Conservation (phyloP, 805 yeast species). For the Metschnikowia cerradonensis region DNA sequence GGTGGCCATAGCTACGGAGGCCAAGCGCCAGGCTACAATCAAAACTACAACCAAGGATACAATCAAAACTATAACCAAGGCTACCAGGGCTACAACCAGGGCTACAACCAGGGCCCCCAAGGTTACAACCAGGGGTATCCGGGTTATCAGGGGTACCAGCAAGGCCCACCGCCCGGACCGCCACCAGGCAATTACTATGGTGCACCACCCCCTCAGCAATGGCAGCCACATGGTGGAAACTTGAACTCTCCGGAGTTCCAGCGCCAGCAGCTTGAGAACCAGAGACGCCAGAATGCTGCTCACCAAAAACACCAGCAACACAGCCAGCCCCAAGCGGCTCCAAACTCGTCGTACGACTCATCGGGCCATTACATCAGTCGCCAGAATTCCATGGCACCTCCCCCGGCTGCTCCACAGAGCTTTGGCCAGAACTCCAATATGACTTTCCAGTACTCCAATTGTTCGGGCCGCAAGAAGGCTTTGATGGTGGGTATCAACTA, state of each 20-base stretch:
- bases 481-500: conserved; percentile 76
- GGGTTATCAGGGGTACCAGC: conserved; percentile 2
- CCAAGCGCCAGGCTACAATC: conserved; percentile 10
- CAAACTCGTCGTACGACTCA: conserved; percentile 16
- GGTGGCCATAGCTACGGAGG: conserved; percentile 18
- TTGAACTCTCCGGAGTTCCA: conserved; percentile 18
- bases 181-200: conserved; percentile 21
- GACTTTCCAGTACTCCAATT: conserved; percentile 58
- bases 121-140: neutral
- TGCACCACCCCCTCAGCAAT: conserved; percentile 18
- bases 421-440: conserved; percentile 34
- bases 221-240: conserved; percentile 13
- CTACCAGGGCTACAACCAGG: conserved; percentile 7
- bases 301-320: conserved; percentile 8
- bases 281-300: conserved; percentile 15
- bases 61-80: conserved; percentile 9
- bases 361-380: conserved; percentile 13
- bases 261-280: conserved; percentile 16
- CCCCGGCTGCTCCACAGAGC: conserved; percentile 34
- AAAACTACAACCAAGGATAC: conserved; percentile 8
- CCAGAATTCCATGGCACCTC: conserved; percentile 5
- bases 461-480: conserved; percentile 73
- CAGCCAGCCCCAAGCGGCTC: conserved; percentile 17
- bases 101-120: conserved; percentile 5
- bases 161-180: conserved; percentile 9